A percentile compares a stretch with the other conserved stretches of the same genome.
These are phyloP conservation scores for Gracilariopsis chorda DNA, from an alignment of 23 red algal species.

Conservation along the genomic window DNA sequence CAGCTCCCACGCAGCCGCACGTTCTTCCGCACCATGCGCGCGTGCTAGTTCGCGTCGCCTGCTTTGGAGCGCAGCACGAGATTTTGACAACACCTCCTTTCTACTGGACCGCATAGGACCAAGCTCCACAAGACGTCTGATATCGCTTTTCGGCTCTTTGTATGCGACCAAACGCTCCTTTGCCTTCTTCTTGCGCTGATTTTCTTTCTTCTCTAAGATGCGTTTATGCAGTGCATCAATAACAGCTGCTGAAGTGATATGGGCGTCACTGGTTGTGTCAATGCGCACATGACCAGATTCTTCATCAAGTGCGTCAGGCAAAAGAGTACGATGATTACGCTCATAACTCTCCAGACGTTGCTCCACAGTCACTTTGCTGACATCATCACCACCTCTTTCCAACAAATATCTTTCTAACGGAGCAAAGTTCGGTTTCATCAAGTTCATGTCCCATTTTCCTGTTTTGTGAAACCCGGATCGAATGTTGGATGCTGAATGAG, in stretches of 20 bases:
- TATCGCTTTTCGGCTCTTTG: neutral
- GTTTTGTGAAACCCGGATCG: neutral
- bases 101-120: no score
- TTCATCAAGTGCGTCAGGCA: neutral
- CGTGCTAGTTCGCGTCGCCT: no score
- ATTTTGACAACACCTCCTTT: no score
- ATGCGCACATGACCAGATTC: neutral
- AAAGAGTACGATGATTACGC: neutral
- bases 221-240: neutral
- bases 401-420: neutral
- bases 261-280: neutral
- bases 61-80: no score
- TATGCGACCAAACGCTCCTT: neutral
- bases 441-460: neutral
- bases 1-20: no score
- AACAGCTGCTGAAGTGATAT: neutral
- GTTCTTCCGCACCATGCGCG: no score
- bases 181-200: neutral
- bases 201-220: no score
- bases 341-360: no score
- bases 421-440: neutral
- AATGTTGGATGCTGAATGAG: neutral
- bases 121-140: neutral
- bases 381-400: no score
- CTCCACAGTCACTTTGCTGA: no score